These are phyloP conservation scores for Amanita jacksonii DNA, from an alignment of 768 basidiomycete genomes.

Conservation along the genomic window DNA sequence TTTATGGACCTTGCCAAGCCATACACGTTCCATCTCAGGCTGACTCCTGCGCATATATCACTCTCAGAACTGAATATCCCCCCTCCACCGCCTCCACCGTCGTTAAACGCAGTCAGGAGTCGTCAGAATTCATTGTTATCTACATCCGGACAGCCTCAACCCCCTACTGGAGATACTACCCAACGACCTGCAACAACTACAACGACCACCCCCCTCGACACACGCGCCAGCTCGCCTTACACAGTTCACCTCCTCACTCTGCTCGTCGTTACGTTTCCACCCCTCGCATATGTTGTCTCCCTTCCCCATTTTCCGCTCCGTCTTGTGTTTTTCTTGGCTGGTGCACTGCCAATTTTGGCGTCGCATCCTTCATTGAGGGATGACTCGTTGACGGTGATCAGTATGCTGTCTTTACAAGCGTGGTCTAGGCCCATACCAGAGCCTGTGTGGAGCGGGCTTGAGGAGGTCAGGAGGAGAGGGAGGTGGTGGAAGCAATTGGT, in stretches of 20 bases:
- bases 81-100: slow-evolving; percentile 4
- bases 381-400: background rate
- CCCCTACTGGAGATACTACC: background rate
- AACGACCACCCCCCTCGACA: background rate
- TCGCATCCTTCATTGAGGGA: slow-evolving; percentile 3
- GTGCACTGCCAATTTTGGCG: slow-evolving; percentile 36
- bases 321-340: slow-evolving; percentile 34
- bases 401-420: background rate
- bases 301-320: slow-evolving; percentile 41
- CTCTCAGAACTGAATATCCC: slow-evolving; percentile 13
- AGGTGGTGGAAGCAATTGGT: too few species aligned
- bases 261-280: slow-evolving; percentile 37
- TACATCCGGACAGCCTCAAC: slow-evolving; percentile 9
- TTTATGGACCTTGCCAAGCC: slow-evolving; percentile 44
- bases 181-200: background rate
- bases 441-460: too few species aligned
- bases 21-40: slow-evolving; percentile 37
- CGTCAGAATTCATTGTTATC: too few species aligned
- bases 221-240: slow-evolving; percentile 30
- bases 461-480: too few species aligned
- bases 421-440: slow-evolving; percentile 1
- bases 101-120: too few species aligned
- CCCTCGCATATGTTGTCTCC: slow-evolving; percentile 37
- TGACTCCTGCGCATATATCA: slow-evolving; percentile 33
- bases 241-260: slow-evolving; percentile 44